phyloP scores from a whole-genome alignment of 2,329 filamentous ascomycete species.

The Fusarium virguliforme region DNA sequence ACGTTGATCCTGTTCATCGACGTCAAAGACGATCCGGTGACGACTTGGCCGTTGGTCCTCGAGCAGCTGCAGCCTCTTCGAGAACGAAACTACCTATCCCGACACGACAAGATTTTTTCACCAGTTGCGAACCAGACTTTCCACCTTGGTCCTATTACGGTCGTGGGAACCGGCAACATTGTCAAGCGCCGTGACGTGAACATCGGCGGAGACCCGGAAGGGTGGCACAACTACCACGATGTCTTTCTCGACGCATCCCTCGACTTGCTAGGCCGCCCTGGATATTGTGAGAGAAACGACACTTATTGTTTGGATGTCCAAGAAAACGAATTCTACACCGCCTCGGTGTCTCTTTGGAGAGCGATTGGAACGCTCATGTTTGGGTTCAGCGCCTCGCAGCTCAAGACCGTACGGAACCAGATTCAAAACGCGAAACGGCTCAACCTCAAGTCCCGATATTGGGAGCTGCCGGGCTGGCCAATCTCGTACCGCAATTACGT shows the following conservation, averaged over 20 bases:
- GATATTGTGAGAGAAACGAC: conserved; percentile 29
- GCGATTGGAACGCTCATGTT: conserved; percentile 65
- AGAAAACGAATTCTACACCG: conserved; percentile 75
- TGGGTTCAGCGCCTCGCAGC: conserved; percentile 59
- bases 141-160: conserved; percentile 70
- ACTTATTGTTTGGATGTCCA: conserved; percentile 22
- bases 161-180: conserved; percentile 76
- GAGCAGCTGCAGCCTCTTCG: conserved; percentile 69
- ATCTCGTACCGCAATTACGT: conserved; percentile 68
- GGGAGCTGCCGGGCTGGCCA: conserved; percentile 74
- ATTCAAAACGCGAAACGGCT: conserved; percentile 65
- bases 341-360: conserved; percentile 70
- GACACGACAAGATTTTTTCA: conserved; percentile 60
- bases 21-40: conserved; percentile 67
- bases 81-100: conserved; percentile 69
- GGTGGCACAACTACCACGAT: conserved; percentile 61
- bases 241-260: conserved; percentile 78
- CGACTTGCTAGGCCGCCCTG: conserved; percentile 52
- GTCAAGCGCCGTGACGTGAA: conserved; percentile 42
- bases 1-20: conserved; percentile 77
- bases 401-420: conserved; percentile 61
- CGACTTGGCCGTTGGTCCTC: conserved; percentile 49
- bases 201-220: conserved; percentile 24
- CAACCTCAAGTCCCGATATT: conserved; percentile 73
- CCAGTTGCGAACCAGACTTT: conserved; percentile 59